Conservation (phyloP, 2,329 filamentous ascomycete species). For the Pyricularia sp. region DNA sequence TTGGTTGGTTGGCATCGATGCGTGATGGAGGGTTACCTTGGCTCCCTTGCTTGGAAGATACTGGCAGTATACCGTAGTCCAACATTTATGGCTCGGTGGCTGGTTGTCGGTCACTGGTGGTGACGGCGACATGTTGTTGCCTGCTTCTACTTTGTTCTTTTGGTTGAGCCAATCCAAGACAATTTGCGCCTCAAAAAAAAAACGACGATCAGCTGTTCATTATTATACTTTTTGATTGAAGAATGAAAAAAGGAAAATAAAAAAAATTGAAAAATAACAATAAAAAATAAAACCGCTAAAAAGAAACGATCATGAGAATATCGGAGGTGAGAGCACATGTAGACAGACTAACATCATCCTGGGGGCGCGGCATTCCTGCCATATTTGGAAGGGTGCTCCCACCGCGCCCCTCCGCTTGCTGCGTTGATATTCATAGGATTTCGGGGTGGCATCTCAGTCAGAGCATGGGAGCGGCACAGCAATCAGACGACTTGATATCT, state of each 20-base stretch:
- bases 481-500: not conserved
- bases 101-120: not conserved
- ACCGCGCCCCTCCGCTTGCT: not conserved
- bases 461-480: not conserved
- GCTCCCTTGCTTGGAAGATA: not conserved
- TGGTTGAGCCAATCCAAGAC: not conserved
- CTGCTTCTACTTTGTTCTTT: not conserved
- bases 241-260: no score
- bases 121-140: not conserved
- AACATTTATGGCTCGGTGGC: not conserved
- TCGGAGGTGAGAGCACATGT: not conserved
- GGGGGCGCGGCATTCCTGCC: not conserved
- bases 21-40: not conserved
- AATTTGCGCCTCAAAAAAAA: not conserved
- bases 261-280: no score
- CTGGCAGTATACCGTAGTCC: not conserved
- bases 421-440: not conserved
- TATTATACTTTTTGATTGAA: not conserved
- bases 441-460: not conserved
- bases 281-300: no score
- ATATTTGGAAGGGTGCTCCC: not conserved
- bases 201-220: not conserved
- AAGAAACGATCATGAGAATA: not conserved
- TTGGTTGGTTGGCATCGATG: not conserved
- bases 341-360: not conserved